Conservation (phyloP, 2,329 filamentous ascomycete species). For the Phialophora macrospora region DNA sequence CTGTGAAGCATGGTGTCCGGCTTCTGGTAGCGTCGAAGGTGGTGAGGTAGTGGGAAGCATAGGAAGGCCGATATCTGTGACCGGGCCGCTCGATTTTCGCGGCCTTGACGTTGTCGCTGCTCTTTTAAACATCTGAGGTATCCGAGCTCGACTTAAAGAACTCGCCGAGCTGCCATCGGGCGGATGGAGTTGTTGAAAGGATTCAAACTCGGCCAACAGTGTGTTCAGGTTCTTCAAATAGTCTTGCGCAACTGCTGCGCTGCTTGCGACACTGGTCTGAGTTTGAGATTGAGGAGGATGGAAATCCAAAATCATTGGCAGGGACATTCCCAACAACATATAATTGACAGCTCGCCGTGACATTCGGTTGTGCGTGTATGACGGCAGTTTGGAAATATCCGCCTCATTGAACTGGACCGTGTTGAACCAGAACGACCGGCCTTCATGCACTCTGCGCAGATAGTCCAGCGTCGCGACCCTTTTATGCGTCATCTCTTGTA, state of each 20-base stretch:
- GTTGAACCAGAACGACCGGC: conserved; percentile 97
- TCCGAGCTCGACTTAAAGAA: conserved; percentile 74
- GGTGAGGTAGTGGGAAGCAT: conserved; percentile 44
- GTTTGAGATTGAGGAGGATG: conserved; percentile 35
- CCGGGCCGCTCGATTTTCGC: conserved; percentile 48
- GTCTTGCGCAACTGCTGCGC: conserved; percentile 72
- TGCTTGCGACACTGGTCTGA: conserved; percentile 55
- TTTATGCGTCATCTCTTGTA: conserved; percentile 87
- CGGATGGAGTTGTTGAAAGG: conserved; percentile 85
- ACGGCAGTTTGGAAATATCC: conserved; percentile 80
- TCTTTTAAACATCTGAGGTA: conserved; percentile 83
- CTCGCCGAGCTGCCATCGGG: conserved; percentile 72
- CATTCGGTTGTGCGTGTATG: conserved; percentile 81
- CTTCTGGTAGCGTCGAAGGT: conserved; percentile 33
- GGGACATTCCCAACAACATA: conserved; percentile 86
- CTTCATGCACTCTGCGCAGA: conserved; percentile 91
- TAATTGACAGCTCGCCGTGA: conserved; percentile 91
- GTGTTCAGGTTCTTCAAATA: conserved; percentile 86
- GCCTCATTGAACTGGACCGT: conserved; percentile 86
- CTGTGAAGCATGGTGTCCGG: conserved; percentile 32
- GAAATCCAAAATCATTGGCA: conserved; percentile 87
- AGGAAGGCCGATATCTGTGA: conserved; percentile 63
- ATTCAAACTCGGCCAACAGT: conserved; percentile 87
- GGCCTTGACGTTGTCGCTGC: conserved; percentile 63
- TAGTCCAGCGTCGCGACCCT: conserved; percentile 94